These are phyloP conservation scores for Kodamaea derodonti DNA, from an alignment of 1,139 yeast genomes.

Conservation along the genomic window DNA sequence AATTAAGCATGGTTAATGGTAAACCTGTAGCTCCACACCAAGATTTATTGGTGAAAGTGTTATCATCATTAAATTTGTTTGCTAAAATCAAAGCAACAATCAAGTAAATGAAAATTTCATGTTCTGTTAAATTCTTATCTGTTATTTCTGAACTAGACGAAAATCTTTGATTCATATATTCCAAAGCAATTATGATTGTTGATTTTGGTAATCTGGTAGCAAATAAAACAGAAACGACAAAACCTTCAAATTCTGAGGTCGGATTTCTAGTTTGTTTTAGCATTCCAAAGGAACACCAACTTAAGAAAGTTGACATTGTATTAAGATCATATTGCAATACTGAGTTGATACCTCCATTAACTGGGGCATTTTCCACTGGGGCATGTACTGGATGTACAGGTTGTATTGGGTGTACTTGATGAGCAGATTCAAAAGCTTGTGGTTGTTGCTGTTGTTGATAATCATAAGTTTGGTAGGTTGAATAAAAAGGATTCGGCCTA, in stretches of 20 bases:
- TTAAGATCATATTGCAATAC: slow-evolving; percentile 75
- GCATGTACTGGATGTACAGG: slow-evolving; percentile 2
- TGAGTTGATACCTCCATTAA: slow-evolving; percentile 72
- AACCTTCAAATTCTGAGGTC: slow-evolving; percentile 52
- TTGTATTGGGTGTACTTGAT: slow-evolving; percentile 8
- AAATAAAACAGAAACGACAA: slow-evolving; percentile 64
- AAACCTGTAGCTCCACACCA: slow-evolving; percentile 96
- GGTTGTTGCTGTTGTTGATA: neutral
- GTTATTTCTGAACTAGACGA: slow-evolving; percentile 18
- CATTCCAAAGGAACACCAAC: slow-evolving; percentile 64
- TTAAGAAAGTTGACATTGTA: slow-evolving; percentile 72
- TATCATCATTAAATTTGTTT: slow-evolving; percentile 93
- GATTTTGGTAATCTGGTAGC: slow-evolving; percentile 90
- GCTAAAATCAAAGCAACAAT: slow-evolving; percentile 77
- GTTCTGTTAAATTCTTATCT: slow-evolving; percentile 29
- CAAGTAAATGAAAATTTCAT: slow-evolving; percentile 56
- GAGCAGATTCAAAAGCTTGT: slow-evolving; percentile 11
- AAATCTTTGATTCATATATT: slow-evolving; percentile 58
- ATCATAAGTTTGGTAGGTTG: neutral
- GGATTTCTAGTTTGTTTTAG: slow-evolving; percentile 50
- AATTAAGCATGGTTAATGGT: slow-evolving; percentile 54
- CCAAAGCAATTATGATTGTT: slow-evolving; percentile 74
- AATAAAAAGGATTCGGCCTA: slow-evolving; percentile 9
- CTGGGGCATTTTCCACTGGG: slow-evolving; percentile 13
- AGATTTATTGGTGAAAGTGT: slow-evolving; percentile 89